Evolutionary conservation across 1,284 basidiomycete species (phyloP), one percentile per base, ranked within the genome.

Genomic region (Kalmanozyma brasiliensis): DNA sequence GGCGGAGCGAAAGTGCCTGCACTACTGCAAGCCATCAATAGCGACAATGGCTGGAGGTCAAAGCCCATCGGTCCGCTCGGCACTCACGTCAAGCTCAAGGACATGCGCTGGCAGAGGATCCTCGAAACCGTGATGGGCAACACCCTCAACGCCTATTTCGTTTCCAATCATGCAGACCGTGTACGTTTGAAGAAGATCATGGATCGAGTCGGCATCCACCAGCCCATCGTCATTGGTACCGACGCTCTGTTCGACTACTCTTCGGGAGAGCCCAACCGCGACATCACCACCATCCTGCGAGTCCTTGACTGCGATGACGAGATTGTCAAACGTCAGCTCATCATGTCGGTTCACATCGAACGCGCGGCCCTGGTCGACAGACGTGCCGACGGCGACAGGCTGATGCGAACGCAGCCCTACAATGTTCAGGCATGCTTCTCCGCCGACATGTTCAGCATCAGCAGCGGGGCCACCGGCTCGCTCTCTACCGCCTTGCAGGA

Each of bases 301-400:
- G 90, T 90, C n/a, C 85, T 97, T 6, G 88, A 91, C 91, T 86
- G 95, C 70, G 86, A 87, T 14, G 85, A 95, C 71, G 86, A 87
- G 40, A 89, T 88, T 55, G 90, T 94, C 3, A 84, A 89, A 24
- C 91, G 93, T 44, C 86, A 94, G 47, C 83, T 98, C 34, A 89
- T 98, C 83, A 92, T 93, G 81, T 84, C 86, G 35, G 83, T 83
- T 19, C 83, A 83, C 37, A 91, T 97, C 52, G 95, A 98, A 82
- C 85, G 86, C 16, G 87, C 86, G 2, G 83, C 92, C 4, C 85
- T 98, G 11, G 88, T 90, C 14, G 51, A 55, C 20, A 38, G 44
- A 33, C 78, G 80, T 58, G 57, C 41, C 13, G 65, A 76, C 8
- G 80, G 77, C 24, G 77, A 80, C 48, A 49, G 20, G 37, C 66